These are phyloP conservation scores for Globisporangium megalacanthum DNA, from an alignment of 352 stramenopile species.

Conservation along the genomic window DNA sequence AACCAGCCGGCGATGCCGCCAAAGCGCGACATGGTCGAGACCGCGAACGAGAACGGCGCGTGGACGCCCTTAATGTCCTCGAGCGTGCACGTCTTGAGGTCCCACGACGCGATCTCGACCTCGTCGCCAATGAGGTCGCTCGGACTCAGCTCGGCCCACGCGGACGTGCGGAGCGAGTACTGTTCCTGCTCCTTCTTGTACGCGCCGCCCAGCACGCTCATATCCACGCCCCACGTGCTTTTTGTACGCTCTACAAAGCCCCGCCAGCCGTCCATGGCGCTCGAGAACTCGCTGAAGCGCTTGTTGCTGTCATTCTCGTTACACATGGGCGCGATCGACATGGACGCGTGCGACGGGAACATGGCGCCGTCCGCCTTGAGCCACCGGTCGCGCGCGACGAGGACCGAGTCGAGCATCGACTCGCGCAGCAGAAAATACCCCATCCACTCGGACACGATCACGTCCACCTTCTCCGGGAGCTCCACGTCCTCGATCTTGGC, in stretches of 20 bases:
- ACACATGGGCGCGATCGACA: slow-evolving; percentile 96
- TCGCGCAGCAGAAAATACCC: slow-evolving; percentile 98
- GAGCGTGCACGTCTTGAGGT: slow-evolving; percentile 81
- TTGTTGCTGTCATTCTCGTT: slow-evolving; percentile 92
- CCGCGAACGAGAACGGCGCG: slow-evolving; percentile 62
- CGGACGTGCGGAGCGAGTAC: slow-evolving; percentile 83
- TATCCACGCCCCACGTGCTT: slow-evolving; percentile 96
- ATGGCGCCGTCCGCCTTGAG: slow-evolving; percentile 96
- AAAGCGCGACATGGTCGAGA: slow-evolving; percentile 87
- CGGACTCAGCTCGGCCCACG: slow-evolving; percentile 72
- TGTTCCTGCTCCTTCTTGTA: slow-evolving; percentile 88
- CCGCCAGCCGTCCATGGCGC: slow-evolving; percentile 82
- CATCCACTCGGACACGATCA: slow-evolving; percentile 99
- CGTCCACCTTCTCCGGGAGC: slow-evolving; percentile 97
- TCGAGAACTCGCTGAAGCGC: slow-evolving; percentile 79
- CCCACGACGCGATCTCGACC: slow-evolving; percentile 71
- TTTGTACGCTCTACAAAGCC: slow-evolving; percentile 90
- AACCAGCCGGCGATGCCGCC: slow-evolving; percentile 98
- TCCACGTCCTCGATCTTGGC: slow-evolving; percentile 97
- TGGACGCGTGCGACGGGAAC: slow-evolving; percentile 97
- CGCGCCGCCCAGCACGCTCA: slow-evolving; percentile 87
- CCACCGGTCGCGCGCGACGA: slow-evolving; percentile 95
- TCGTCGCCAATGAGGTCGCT: slow-evolving; percentile 82
- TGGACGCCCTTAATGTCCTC: slow-evolving; percentile 80
- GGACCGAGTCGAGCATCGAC: slow-evolving; percentile 98